Evolutionary conservation across 2,329 filamentous ascomycete genomes (phyloP), one percentile per base, ranked within the genome.

Genomic region (Aschersonia sp.): DNA sequence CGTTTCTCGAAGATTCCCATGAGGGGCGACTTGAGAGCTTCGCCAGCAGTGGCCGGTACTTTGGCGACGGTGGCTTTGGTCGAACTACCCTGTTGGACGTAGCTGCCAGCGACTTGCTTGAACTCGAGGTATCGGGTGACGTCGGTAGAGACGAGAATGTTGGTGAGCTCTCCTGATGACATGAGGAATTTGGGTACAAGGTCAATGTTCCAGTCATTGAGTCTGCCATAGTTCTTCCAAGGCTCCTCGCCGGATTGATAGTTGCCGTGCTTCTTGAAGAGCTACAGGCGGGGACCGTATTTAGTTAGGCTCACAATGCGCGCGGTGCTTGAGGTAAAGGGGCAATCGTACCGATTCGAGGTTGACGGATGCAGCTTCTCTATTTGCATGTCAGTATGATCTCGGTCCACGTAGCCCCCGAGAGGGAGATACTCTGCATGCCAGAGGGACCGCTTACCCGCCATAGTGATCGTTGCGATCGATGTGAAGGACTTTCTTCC

Each of bases 121-220:
- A 94, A 94, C 66, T 94, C 86, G 60, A 94, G 82, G 67, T 89
- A 89, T 68, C 83, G 76, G 59, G 84, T 88, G 55, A 88, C 84
- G 58, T 95, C 88, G 68, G 90, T 97, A 46, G 89, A 95, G 53
- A 95, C 88, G 62, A 98, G 81, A 62, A 98, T 95, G 71, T 97
- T 97, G 65, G 90, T 97, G 63, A 98, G 76, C 72, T 98, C 90
- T 67, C 92, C 92, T 53, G 94, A 95, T 51, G 90, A 88, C 89
- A 98, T 97, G 66, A 98, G 79, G 61, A 98, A 83, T 77, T 98
- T 98, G 56, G 92, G 90, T 45, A 98, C 89, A 52, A 98, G 78
- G 65, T 98, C 94, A 68, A 98, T 94, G 75, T 95, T 97, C 92
- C 92, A 98, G 77, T 97, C 90, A 71, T 95, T 95, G 64, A 82